A percentile compares a stretch with the other conserved stretches of the same genome.
phyloP scores from a whole-genome alignment of 1,284 basidiomycete species.

The Cryptococcus jaspeensis region DNA sequence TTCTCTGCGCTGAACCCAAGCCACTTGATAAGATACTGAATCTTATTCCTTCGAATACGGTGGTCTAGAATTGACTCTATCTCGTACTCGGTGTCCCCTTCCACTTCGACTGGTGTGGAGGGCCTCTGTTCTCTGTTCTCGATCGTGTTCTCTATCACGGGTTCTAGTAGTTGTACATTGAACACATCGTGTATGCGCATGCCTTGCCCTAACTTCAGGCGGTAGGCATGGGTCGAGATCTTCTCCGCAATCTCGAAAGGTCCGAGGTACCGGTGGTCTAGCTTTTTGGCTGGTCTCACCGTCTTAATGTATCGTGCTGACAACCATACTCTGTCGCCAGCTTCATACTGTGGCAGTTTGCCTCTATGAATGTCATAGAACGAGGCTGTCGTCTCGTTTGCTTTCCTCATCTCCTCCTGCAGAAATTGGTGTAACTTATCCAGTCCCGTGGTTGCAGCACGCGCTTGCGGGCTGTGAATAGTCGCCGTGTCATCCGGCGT shows the following conservation, averaged over 20 bases:
- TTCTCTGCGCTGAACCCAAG: neutral
- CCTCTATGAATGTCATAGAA: too few relatives aligned
- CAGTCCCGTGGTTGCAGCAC: neutral
- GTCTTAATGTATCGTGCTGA: slow-evolving; percentile 50
- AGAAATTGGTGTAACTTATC: neutral
- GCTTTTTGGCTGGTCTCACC: slow-evolving; percentile 51
- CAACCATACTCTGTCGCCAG: slow-evolving; percentile 51
- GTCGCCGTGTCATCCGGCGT: neutral
- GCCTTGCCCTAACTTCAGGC: slow-evolving; percentile 2
- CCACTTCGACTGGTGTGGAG: neutral
- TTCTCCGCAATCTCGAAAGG: slow-evolving; percentile 4
- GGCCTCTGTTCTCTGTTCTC: neutral
- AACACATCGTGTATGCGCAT: slow-evolving; percentile 14
- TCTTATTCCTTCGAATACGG: neutral
- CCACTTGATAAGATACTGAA: neutral
- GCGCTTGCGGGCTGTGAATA: neutral
- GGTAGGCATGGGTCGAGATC: slow-evolving; percentile 7
- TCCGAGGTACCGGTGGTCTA: slow-evolving; percentile 48
- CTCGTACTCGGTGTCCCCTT: neutral
- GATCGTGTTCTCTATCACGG: neutral
- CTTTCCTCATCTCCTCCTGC: neutral
- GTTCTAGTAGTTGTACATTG: slow-evolving; percentile 9
- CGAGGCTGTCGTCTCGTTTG: neutral
- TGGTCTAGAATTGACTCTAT: neutral
- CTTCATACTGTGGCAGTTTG: too few relatives aligned